phyloP scores from a whole-genome alignment of 148 eudicot species.

The Chenopodium formosanum region DNA sequence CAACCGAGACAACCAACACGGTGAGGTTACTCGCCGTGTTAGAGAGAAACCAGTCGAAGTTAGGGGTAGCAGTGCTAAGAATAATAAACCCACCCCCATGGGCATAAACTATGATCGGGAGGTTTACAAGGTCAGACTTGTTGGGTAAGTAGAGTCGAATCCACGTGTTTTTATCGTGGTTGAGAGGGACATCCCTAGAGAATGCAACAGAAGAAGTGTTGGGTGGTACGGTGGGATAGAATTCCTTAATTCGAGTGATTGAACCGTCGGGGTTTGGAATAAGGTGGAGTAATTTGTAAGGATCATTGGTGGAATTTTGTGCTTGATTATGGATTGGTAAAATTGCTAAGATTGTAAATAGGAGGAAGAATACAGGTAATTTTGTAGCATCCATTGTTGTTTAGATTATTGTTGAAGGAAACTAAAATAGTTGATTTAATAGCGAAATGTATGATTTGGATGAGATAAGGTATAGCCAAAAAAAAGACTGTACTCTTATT shows the following conservation, averaged over 20 bases:
- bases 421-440: not conserved
- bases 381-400: not conserved
- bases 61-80: slow-evolving; percentile 17
- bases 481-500: too few species aligned
- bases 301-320: slow-evolving; percentile 22
- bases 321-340: not conserved
- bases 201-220: slow-evolving; percentile 14
- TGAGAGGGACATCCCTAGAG: slow-evolving; percentile 31
- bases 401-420: not conserved
- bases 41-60: slow-evolving; percentile 24
- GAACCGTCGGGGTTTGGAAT: slow-evolving; percentile 30
- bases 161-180: slow-evolving; percentile 25
- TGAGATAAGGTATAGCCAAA: not conserved
- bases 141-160: slow-evolving; percentile 32
- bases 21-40: slow-evolving; percentile 14
- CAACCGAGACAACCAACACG: slow-evolving; percentile 38
- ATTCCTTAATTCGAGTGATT: slow-evolving; percentile 23
- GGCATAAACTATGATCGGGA: slow-evolving; percentile 27
- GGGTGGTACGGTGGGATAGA: slow-evolving; percentile 22
- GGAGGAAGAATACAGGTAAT: not conserved
- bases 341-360: not conserved
- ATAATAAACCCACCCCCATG: slow-evolving; percentile 39
- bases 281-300: slow-evolving; percentile 21
- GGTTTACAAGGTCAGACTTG: not conserved
- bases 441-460: not conserved